Evolutionary conservation across 805 yeast species (phyloP).

Genomic region (Monosporozyma solicola): DNA sequence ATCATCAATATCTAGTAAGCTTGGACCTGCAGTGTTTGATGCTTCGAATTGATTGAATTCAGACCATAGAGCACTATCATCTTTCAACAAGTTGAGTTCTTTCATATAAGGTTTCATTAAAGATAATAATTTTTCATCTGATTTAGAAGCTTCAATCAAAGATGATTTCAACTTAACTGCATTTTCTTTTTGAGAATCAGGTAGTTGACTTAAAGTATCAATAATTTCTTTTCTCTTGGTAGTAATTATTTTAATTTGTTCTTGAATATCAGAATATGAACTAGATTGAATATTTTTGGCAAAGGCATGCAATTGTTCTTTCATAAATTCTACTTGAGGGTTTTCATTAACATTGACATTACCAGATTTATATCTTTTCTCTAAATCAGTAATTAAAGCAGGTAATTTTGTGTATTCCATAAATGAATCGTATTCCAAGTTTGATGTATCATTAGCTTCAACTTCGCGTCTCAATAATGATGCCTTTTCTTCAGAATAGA

Average conservation of each 20-base stretch:
- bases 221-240: slow-evolving; percentile 28
- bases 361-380: slow-evolving; percentile 28
- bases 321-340: slow-evolving; percentile 22
- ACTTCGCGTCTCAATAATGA: slow-evolving; percentile 61
- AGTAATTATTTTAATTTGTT: slow-evolving; percentile 32
- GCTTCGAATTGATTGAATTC: slow-evolving; percentile 27
- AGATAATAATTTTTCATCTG: slow-evolving; percentile 47
- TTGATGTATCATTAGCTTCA: slow-evolving; percentile 67
- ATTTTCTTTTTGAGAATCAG: slow-evolving; percentile 44
- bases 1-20: slow-evolving; percentile 65
- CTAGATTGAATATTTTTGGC: slow-evolving; percentile 20
- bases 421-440: slow-evolving; percentile 69
- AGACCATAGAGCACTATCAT: slow-evolving; percentile 36
- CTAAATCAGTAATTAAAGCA: slow-evolving; percentile 47
- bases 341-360: slow-evolving; percentile 14
- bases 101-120: slow-evolving; percentile 36
- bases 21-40: slow-evolving; percentile 19
- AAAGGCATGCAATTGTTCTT: slow-evolving; percentile 27
- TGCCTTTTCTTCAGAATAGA: slow-evolving; percentile 86
- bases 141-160: slow-evolving; percentile 48
- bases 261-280: slow-evolving; percentile 19
- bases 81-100: slow-evolving; percentile 38
- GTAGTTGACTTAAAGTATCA: slow-evolving; percentile 27
- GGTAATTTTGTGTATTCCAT: slow-evolving; percentile 78
- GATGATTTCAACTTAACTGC: slow-evolving; percentile 49